Percentiles rank a stretch among this genome's conserved stretches.
Evolutionary conservation across 2,329 filamentous ascomycete species (phyloP).

Genomic region (Knufia fluminis): DNA sequence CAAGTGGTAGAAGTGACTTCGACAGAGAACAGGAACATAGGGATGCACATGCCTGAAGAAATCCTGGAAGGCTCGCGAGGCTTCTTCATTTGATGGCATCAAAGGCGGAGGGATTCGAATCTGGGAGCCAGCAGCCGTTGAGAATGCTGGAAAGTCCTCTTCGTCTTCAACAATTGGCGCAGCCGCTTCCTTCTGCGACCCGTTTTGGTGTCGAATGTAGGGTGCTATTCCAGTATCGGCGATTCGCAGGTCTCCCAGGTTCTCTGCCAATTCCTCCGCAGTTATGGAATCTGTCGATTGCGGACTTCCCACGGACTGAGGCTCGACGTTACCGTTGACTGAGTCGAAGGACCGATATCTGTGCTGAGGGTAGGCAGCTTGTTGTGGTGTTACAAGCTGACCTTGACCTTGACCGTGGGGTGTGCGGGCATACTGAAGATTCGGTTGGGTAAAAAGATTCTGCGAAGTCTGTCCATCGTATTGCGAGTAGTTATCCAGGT

Average conservation of each 20-base stretch:
- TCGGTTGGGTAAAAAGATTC: conserved; percentile 2
- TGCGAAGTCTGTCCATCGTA: conserved; percentile 4
- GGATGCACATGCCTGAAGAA: conserved; percentile 88
- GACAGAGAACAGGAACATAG: conserved; percentile 83
- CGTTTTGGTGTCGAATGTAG: conserved; percentile 64
- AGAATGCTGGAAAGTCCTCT: conserved; percentile 53
- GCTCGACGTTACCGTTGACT: neutral
- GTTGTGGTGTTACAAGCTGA: conserved; percentile 1
- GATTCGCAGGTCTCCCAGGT: conserved; percentile 78
- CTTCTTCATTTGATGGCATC: conserved; percentile 81
- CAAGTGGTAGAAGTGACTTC: conserved; percentile 72
- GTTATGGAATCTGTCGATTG: conserved; percentile 48
- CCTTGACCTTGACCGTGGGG: neutral
- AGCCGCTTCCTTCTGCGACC: conserved; percentile 41
- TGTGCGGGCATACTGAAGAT: neutral
- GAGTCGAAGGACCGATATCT: conserved; percentile 7
- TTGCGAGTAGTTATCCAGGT: neutral
- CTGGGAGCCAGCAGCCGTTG: conserved; percentile 60
- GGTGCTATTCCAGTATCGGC: conserved; percentile 80
- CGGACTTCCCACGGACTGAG: conserved; percentile 10
- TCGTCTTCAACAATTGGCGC: conserved; percentile 57
- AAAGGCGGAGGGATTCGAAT: conserved; percentile 84
- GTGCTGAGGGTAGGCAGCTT: neutral
- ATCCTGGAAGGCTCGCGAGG: conserved; percentile 75
- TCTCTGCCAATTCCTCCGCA: conserved; percentile 64